Base-by-base conservation (phyloP, 2,329 filamentous ascomycete species). In the Clonostachys sp. region DNA sequence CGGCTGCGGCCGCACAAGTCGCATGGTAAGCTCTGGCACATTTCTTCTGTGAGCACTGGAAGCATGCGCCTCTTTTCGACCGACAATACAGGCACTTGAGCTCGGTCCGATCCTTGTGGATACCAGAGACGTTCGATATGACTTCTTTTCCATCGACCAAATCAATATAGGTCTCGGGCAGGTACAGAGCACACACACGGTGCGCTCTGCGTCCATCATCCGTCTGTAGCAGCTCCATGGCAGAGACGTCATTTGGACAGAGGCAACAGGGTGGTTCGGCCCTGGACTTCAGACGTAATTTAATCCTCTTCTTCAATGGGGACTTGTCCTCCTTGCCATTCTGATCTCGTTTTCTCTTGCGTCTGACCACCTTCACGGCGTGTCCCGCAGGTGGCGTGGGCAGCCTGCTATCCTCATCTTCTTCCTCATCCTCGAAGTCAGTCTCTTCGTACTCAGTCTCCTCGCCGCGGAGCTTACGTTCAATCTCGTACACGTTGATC, bases 41-140 rank as follows among this genome's bases (percentile, higher is more conserved):
- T 64, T 96, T 97, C 72, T 91, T 92, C 56, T 90, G 86, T 1
- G 90, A 95, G 67, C 94, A 99, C 65, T 97, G 92, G 70, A 99
- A 95, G 68, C 92, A 96, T 14, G 90, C 90, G n/a, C 94, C 94
- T 48, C 87, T 88, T 66, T 94, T 95, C 34, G 91, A 95, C 34
- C 91, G 89, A 62, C 94, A 99, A 69, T 89, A 96, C 51, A 95
- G 83, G 65, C 94, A 99, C 66, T 95, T 96, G 55, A 97, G 83
- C 24, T 95, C 91, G 55, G 95, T 72, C 17, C 92, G 87, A 48
- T 88, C 89, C 64, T 94, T 92, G 61, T 88, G 84, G 55, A 97
- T 91, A 51, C 82, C 81, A n/a, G 81, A 78, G 45, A 91, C 80
- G 55, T 95, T 92, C 55, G 80, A 87, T 20, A 96, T 80, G 10